Base-by-base conservation (phyloP, 2,329 filamentous ascomycete genomes). In the Xylariales sp. region DNA sequence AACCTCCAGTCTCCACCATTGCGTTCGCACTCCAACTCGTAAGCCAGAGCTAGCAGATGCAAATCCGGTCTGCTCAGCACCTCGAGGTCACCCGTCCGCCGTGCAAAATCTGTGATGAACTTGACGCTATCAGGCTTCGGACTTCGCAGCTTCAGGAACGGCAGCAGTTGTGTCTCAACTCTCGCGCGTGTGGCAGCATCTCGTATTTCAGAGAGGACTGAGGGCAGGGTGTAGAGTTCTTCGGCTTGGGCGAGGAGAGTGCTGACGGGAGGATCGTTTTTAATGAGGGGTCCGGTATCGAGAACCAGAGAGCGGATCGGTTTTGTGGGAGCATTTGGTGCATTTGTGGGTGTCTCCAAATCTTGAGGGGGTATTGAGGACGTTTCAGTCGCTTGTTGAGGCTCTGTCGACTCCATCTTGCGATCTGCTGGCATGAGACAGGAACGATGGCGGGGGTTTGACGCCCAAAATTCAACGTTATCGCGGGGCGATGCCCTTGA, bases 11-110 rank as follows among this genome's bases (percentile, higher is more conserved):
- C 83, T 2, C 90, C 90, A n/a, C 82, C 80, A 59, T 95, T 94
- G 44, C 83, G 73, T 69, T 97, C 90, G 55, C 87, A 86, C 55
- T 97, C 91, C n/a, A 97, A 61, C 61, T 98, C 93, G 61, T 97
- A 97, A 1, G 88, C 86, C 42, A 98, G 70, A 7, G 91, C 93
- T 56, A 97, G 70, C 29, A 98, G 76, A 52, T 94, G 86, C 46
- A 97, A 70, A 80, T 98, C 93, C 1, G 89, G 86, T 58, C 77
- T 81, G 65, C 90, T 96, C 44, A 98, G 69, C 1, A 96, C 91
- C 9, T 85, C 79, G 47, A 90, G 74, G 62, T 98, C 93, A 42
- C 93, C 93, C 1, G 93, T 97, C 60, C 82, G 85, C 41, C 87
- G 79, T 32, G 93, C 87, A 69, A 97, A 97, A 44, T 87, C 85